Evolutionary conservation across 2,329 filamentous ascomycete species (phyloP).

Genomic region (Tolypocladium tropicale): DNA sequence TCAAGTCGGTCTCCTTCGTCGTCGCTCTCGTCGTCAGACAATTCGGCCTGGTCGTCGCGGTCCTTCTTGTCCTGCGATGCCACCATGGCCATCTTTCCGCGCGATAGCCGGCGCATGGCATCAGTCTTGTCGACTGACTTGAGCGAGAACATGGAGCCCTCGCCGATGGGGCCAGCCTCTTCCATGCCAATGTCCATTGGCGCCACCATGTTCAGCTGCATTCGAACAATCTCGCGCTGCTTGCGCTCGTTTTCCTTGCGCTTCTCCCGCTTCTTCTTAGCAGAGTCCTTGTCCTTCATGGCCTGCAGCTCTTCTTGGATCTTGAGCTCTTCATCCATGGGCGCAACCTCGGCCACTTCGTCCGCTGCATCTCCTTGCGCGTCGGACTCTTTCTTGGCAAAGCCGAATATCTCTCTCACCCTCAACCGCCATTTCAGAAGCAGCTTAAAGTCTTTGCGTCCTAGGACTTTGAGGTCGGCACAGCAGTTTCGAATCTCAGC

Average conservation of each 20-base stretch:
- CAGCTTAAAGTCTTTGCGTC: conserved; percentile 87
- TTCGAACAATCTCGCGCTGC: conserved; percentile 85
- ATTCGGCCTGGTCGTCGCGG: conserved; percentile 43
- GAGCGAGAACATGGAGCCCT: conserved; percentile 77
- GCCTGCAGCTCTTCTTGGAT: conserved; percentile 81
- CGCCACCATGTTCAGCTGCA: conserved; percentile 95
- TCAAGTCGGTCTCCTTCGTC: conserved; percentile 77
- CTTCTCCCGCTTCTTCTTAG: conserved; percentile 72
- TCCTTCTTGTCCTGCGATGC: conserved; percentile 46
- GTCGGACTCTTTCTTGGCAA: conserved; percentile 61
- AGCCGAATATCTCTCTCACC: conserved; percentile 82
- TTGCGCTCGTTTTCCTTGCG: conserved; percentile 88
- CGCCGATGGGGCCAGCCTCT: conserved; percentile 65
- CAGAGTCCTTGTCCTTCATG: conserved; percentile 67
- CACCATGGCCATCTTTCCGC: conserved; percentile 68
- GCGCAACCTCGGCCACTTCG: conserved; percentile 72
- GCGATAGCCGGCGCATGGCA: conserved; percentile 48
- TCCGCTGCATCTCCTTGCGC: conserved; percentile 33
- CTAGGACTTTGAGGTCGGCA: conserved; percentile 77
- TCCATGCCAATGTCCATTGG: conserved; percentile 95
- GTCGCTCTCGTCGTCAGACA: conserved; percentile 56
- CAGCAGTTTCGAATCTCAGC: conserved; percentile 71
- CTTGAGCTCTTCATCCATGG: conserved; percentile 90
- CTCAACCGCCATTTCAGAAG: conserved; percentile 83
- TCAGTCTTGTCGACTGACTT: conserved; percentile 71